Evolutionary conservation across 352 stramenopile genomes (phyloP).

Genomic region (Pythium aphanidermatum): DNA sequence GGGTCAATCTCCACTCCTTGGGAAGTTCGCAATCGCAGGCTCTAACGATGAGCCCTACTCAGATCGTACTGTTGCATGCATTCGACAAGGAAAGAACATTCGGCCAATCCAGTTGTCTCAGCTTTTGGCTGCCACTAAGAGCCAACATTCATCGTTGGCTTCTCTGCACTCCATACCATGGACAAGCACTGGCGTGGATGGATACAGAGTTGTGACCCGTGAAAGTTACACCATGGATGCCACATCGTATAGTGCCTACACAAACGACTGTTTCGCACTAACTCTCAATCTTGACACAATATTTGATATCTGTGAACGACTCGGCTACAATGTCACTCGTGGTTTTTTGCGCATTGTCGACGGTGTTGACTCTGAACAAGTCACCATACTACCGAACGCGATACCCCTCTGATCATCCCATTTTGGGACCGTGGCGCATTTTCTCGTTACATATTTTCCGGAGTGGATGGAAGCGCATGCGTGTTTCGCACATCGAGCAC

Average conservation of each 20-base stretch:
- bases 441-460: constrained; percentile 23
- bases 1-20: constrained; percentile 6
- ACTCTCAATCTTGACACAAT: background rate
- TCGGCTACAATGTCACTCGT: constrained; percentile 6
- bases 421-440: constrained; percentile 26
- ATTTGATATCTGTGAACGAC: background rate
- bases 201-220: no score
- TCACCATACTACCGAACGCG: constrained; percentile 20
- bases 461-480: constrained; percentile 24
- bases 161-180: no score
- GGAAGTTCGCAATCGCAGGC: background rate
- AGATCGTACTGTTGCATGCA: constrained; percentile 31
- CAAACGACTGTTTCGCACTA: background rate
- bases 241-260: background rate
- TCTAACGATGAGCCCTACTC: constrained; percentile 34
- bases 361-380: constrained; percentile 8
- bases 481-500: constrained; percentile 26
- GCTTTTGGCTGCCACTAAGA: no score
- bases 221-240: no score
- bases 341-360: constrained; percentile 23
- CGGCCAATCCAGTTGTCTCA: constrained; percentile 24
- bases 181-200: no score
- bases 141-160: no score
- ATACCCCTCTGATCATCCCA: constrained; percentile 30
- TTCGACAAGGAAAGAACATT: constrained; percentile 22